Evolutionary conservation across 495 filamentous ascomycete genomes (phyloP).

Genomic region (Trichoderma asperelloides): DNA sequence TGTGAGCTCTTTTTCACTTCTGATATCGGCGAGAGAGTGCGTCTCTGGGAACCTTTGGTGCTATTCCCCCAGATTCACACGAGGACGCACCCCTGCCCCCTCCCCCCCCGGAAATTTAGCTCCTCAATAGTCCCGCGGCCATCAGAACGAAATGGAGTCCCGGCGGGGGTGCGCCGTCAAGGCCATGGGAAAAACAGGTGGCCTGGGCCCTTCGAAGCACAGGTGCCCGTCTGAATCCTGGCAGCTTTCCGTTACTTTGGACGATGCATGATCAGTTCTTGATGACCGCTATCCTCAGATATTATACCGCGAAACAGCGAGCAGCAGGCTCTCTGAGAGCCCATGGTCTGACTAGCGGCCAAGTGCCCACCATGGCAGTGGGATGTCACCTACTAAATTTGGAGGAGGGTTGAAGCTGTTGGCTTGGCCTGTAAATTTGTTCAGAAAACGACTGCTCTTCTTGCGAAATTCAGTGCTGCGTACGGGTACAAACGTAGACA

Average conservation of each 20-base stretch:
- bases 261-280: neutral
- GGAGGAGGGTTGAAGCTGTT: neutral
- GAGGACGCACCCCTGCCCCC: neutral
- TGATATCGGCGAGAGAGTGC: neutral
- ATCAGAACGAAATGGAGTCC: constrained; percentile 4
- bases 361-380: neutral
- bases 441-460: neutral
- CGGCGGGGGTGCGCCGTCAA: neutral
- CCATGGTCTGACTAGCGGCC: neutral
- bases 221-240: neutral
- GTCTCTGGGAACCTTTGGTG: neutral
- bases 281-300: neutral
- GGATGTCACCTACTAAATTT: neutral
- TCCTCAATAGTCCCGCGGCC: constrained; percentile 2
- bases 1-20: neutral
- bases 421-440: neutral
- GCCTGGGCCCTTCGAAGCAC: neutral
- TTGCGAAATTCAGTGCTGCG: neutral
- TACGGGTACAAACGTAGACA: neutral
- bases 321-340: neutral
- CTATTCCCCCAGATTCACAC: neutral
- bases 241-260: neutral
- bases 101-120: constrained; percentile 7
- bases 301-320: neutral
- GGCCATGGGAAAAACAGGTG: neutral